Evolutionary conservation across 495 filamentous ascomycete genomes (phyloP).

Genomic region (Neurospora pannonica): DNA sequence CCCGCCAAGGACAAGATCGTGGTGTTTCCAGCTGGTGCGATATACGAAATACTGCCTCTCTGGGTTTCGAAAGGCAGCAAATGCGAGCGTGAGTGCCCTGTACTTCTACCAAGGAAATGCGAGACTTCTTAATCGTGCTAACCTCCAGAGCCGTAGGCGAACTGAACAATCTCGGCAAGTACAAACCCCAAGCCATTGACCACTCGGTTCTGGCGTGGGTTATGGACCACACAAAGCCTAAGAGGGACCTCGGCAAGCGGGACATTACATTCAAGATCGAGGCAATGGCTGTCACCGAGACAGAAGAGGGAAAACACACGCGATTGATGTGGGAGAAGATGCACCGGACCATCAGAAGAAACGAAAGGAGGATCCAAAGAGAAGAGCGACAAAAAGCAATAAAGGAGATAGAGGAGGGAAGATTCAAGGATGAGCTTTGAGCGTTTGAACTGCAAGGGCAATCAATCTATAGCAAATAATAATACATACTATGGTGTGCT

Average conservation of each 20-base stretch:
- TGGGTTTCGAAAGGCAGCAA: constrained; percentile 23
- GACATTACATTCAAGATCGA: constrained; percentile 25
- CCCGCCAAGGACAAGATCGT: constrained; percentile 24
- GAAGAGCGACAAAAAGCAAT: constrained; percentile 15
- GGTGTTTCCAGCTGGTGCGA: constrained; percentile 21
- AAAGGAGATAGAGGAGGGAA: constrained; percentile 13
- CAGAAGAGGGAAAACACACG: constrained; percentile 19
- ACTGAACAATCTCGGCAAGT: constrained; percentile 20
- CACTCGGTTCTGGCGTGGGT: constrained; percentile 21
- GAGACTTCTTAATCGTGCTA: not conserved
- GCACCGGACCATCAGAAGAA: constrained; percentile 16
- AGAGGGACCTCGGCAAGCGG: constrained; percentile 17
- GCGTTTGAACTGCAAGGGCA: not conserved
- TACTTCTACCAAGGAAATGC: not conserved
- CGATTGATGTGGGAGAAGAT: constrained; percentile 26
- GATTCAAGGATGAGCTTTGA: constrained; percentile 19
- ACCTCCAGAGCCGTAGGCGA: constrained; percentile 8
- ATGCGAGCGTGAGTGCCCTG: constrained; percentile 23
- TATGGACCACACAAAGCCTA: constrained; percentile 23
- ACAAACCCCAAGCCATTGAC: constrained; percentile 16
- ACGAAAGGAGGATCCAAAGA: constrained; percentile 16
- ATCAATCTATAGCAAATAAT: not conserved
- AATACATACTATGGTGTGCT: not conserved
- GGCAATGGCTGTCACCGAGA: constrained; percentile 22
- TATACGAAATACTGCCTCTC: constrained; percentile 25